Evolutionary conservation across 2,329 filamentous ascomycete species (phyloP).

Genomic region (Colletotrichum camelliae): DNA sequence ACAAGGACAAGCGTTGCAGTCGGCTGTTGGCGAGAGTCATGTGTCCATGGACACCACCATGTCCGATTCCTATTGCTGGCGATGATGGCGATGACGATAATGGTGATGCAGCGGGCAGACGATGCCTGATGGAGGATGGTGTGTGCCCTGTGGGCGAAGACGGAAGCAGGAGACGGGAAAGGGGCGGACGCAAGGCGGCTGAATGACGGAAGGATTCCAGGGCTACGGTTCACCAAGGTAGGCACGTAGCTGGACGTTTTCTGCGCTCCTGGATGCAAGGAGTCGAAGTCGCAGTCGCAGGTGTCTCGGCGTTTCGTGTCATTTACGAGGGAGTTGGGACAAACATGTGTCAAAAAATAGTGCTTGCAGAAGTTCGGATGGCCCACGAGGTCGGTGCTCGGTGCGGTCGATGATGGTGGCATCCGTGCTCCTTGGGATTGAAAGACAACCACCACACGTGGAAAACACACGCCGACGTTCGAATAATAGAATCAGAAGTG

Average conservation of each 20-base stretch:
- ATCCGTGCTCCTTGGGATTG: not conserved
- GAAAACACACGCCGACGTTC: not conserved
- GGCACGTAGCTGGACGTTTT: not conserved
- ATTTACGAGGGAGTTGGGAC: not conserved
- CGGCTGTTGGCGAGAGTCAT: constrained; percentile 1
- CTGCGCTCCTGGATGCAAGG: not conserved
- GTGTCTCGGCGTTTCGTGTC: not conserved
- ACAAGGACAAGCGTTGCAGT: not conserved
- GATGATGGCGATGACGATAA: not conserved
- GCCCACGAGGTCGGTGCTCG: not conserved
- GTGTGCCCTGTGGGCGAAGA: not conserved
- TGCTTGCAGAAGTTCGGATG: not conserved
- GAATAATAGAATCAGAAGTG: not conserved
- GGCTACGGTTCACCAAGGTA: not conserved
- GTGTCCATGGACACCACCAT: not conserved
- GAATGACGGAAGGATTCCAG: not conserved
- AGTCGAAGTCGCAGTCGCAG: not conserved
- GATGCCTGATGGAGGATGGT: not conserved
- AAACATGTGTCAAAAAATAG: not conserved
- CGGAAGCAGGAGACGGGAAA: not conserved
- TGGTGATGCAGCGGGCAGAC: not conserved
- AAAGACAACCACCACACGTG: not conserved
- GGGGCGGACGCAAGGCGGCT: not conserved
- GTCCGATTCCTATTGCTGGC: not conserved
- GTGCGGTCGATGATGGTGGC: not conserved